A percentile compares a stretch with the other conserved stretches of the same genome.
These are phyloP conservation scores for Pseudotsuga menziesii DNA, from an alignment of 75 land plant genomes.

Conservation along the genomic window DNA sequence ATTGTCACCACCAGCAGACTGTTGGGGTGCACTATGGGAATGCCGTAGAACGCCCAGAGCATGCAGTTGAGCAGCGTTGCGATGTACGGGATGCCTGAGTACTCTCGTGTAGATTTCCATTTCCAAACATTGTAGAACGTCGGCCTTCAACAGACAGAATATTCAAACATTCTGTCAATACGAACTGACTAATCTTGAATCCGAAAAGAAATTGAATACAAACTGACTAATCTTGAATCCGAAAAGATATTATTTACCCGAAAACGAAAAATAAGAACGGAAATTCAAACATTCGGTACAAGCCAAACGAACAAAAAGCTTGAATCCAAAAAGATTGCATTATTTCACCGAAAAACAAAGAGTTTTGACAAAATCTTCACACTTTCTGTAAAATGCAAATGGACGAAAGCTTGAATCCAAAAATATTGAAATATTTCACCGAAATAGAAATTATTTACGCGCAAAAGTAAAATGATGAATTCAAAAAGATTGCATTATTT, in stretches of 20 bases:
- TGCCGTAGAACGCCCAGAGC: conserved; percentile 80
- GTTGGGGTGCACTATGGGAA: conserved; percentile 56
- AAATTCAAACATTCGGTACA: neutral
- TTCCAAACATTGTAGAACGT: conserved; percentile 54
- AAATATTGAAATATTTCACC: neutral
- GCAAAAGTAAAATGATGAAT: neutral
- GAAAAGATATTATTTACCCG: too few species aligned
- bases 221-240: neutral
- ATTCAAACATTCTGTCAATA: neutral
- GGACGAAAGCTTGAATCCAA: neutral
- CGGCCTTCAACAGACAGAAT: conserved; percentile 32
- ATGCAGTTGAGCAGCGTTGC: conserved; percentile 65
- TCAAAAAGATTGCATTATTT: neutral
- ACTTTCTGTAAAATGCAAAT: neutral
- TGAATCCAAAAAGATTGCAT: neutral
- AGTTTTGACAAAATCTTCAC: neutral
- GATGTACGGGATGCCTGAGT: conserved; percentile 66
- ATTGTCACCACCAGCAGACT: conserved; percentile 70
- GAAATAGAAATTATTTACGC: neutral
- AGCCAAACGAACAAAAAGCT: neutral
- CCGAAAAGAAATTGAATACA: too few species aligned
- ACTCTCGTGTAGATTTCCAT: conserved; percentile 43
- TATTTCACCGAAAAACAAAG: neutral
- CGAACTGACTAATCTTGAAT: neutral
- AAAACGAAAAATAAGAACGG: neutral